Conservation (phyloP, 2,329 filamentous ascomycete genomes). For the Exophiala aquamarina region DNA sequence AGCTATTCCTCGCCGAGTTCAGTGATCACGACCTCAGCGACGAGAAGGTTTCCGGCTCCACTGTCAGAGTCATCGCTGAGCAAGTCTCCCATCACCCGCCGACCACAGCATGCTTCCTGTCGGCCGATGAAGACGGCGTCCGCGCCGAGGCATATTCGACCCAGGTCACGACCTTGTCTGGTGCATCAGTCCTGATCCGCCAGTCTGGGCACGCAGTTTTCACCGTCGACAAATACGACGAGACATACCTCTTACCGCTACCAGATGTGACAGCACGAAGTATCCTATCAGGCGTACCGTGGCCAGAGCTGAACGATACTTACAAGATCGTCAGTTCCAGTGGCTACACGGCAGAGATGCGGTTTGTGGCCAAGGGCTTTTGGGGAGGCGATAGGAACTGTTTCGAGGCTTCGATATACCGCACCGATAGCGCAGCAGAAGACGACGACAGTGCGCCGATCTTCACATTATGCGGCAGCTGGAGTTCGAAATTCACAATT, state of each 20-base stretch:
- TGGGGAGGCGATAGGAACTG: slow-evolving; percentile 23
- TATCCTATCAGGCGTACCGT: slow-evolving; percentile 48
- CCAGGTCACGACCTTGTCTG: slow-evolving; percentile 21
- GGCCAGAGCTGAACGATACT: slow-evolving; percentile 32
- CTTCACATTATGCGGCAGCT: slow-evolving; percentile 21
- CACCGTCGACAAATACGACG: slow-evolving; percentile 27
- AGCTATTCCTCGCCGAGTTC: slow-evolving; percentile 27
- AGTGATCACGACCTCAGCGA: slow-evolving; percentile 19
- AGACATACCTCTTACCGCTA: slow-evolving; percentile 26
- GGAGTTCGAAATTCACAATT: slow-evolving; percentile 68
- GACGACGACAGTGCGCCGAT: slow-evolving; percentile 6
- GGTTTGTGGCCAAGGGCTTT: slow-evolving; percentile 23
- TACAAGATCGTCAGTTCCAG: slow-evolving; percentile 24
- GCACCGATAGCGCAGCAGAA: slow-evolving; percentile 11
- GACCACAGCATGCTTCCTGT: slow-evolving; percentile 28
- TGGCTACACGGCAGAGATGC: slow-evolving; percentile 25
- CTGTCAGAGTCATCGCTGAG: slow-evolving; percentile 24
- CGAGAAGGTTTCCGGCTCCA: slow-evolving; percentile 19
- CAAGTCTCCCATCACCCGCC: slow-evolving; percentile 29
- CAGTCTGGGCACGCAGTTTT: slow-evolving; percentile 25
- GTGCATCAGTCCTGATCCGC: slow-evolving; percentile 23
- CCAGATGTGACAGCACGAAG: slow-evolving; percentile 24
- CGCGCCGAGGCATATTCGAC: slow-evolving; percentile 25
- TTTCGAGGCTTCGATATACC: slow-evolving; percentile 22
- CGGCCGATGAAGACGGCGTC: slow-evolving; percentile 24